Conservation (phyloP, 352 stramenopile genomes). For the Aphanomyces euteiches region DNA sequence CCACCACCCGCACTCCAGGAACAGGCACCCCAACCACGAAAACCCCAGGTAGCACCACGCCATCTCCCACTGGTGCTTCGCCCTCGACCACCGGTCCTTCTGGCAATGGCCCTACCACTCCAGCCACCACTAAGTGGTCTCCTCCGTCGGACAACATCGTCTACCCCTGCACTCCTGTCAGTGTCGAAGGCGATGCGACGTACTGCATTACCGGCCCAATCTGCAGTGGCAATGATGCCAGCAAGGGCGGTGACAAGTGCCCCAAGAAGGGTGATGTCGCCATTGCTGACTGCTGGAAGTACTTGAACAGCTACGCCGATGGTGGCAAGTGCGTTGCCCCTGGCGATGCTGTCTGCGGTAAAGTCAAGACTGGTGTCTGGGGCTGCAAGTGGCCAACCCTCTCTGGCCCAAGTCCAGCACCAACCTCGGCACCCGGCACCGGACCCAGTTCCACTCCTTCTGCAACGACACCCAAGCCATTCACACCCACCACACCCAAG, state of each 20-base stretch:
- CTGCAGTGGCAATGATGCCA: constrained; percentile 12
- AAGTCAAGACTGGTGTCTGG: constrained; percentile 33
- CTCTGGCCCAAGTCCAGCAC: neutral
- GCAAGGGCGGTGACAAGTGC: constrained; percentile 21
- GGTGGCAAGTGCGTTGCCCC: constrained; percentile 30
- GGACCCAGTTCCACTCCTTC: neutral
- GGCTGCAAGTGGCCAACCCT: constrained; percentile 37
- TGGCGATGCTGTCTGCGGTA: constrained; percentile 33
- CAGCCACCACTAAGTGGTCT: no score
- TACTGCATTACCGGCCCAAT: neutral
- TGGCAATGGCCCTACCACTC: no score
- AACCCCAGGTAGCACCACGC: no score
- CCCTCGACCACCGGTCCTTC: no score
- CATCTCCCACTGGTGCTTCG: no score
- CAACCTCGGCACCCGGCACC: neutral
- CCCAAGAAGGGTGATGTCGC: constrained; percentile 24
- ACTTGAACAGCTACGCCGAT: constrained; percentile 2
- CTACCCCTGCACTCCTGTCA: constrained; percentile 6
- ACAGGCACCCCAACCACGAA: no score
- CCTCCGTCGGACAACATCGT: neutral
- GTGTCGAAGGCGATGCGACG: neutral
- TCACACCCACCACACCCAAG: no score
- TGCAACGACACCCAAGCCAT: neutral
- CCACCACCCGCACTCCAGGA: no score
- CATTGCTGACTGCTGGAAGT: constrained; percentile 14